Evolutionary conservation across 805 yeast genomes (phyloP).

Genomic region (Phaffomyces thermotolerans): DNA sequence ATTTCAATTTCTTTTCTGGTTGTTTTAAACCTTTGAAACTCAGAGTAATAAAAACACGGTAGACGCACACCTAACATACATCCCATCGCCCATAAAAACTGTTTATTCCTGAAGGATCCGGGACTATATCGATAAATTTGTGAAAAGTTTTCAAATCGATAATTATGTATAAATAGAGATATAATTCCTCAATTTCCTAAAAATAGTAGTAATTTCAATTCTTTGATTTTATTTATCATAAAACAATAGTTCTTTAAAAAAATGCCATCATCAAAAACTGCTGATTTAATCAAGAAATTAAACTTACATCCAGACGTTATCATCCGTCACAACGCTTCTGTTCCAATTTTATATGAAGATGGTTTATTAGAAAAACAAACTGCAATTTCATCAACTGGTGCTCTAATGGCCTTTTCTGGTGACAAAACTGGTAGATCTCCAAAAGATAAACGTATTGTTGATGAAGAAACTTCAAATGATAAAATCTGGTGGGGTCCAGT

Average conservation of each 20-base stretch:
- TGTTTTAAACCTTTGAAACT: too few relatives aligned
- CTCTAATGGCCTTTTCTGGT: conserved; percentile 93
- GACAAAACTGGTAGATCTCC: conserved; percentile 97
- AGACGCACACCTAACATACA: neutral
- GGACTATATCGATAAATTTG: neutral
- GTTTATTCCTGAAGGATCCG: conserved; percentile 1
- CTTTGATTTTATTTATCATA: neutral
- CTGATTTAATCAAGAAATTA: conserved; percentile 24
- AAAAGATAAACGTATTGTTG: conserved; percentile 95
- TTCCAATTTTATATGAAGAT: conserved; percentile 90
- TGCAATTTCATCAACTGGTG: conserved; percentile 87
- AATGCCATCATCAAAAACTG: conserved; percentile 24
- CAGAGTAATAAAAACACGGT: neutral
- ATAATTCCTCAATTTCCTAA: neutral
- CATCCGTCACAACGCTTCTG: conserved; percentile 87
- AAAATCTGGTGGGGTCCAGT: conserved; percentile 99
- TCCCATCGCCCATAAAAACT: neutral
- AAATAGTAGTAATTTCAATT: neutral
- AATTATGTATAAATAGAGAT: conserved; percentile 6
- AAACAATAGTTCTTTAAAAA: neutral
- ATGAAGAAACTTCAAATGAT: conserved; percentile 76
- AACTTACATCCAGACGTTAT: conserved; percentile 54
- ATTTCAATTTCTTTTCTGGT: too few relatives aligned
- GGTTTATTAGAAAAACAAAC: conserved; percentile 87
- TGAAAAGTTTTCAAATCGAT: neutral